phyloP scores from a whole-genome alignment of 169 alveolate species.

The Babesia caballi region DNA sequence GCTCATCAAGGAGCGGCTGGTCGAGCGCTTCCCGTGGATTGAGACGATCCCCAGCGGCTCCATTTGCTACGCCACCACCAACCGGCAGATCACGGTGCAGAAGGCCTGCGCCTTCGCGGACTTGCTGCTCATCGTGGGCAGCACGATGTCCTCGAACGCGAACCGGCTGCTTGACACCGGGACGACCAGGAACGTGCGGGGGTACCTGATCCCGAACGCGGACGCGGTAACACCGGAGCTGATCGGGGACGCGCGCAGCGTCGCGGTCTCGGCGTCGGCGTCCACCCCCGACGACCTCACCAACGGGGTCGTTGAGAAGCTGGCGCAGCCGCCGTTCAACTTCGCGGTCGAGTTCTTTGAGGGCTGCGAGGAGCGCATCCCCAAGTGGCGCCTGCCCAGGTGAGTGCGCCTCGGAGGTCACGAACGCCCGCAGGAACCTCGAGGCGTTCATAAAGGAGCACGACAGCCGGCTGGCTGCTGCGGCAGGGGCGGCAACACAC shows the following conservation, averaged over 20 bases:
- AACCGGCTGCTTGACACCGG: constrained; percentile 76
- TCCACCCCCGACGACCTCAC: constrained; percentile 82
- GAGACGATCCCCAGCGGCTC: constrained; percentile 83
- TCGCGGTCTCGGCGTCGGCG: constrained; percentile 80
- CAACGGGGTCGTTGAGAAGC: constrained; percentile 50
- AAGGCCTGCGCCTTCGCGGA: constrained; percentile 62
- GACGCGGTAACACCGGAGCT: constrained; percentile 66
- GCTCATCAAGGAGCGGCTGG: constrained; percentile 65
- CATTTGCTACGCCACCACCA: constrained; percentile 83
- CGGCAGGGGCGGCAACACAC: background rate
- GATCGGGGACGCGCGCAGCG: constrained; percentile 61
- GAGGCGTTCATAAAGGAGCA: constrained; percentile 63
- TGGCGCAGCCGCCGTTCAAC: constrained; percentile 61
- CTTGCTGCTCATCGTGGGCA: constrained; percentile 76
- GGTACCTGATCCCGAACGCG: constrained; percentile 65
- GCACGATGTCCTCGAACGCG: constrained; percentile 76
- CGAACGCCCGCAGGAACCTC: constrained; percentile 43
- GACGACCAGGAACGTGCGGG: constrained; percentile 57
- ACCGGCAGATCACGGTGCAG: constrained; percentile 78
- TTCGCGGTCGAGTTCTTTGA: constrained; percentile 57
- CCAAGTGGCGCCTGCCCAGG: constrained; percentile 81
- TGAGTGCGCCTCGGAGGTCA: background rate
- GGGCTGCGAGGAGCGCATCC: constrained; percentile 74
- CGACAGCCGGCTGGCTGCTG: constrained; percentile 4
- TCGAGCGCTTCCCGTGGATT: constrained; percentile 66